These are phyloP conservation scores for Corynascus novoguineensis DNA, from an alignment of 495 filamentous ascomycete genomes.

Conservation along the genomic window DNA sequence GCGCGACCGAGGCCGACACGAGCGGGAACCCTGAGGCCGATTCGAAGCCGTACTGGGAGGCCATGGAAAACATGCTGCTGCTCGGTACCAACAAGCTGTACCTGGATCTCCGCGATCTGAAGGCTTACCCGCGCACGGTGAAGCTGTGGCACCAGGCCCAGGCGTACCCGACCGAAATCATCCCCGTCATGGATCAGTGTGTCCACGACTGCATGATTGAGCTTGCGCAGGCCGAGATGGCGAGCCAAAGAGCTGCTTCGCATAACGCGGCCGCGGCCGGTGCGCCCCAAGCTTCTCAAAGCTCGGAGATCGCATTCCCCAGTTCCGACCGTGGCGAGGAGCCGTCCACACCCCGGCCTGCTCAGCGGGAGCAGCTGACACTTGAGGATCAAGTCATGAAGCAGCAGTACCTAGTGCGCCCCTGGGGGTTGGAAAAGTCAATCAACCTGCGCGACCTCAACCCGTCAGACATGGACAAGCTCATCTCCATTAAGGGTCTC, in stretches of 20 bases:
- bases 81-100: slow-evolving; percentile 79
- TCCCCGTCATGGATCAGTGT: slow-evolving; percentile 91
- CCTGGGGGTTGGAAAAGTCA: slow-evolving; percentile 78
- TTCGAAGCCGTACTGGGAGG: slow-evolving; percentile 72
- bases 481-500: slow-evolving; percentile 91
- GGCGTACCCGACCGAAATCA: slow-evolving; percentile 88
- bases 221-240: slow-evolving; percentile 75
- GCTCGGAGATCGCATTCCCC: slow-evolving; percentile 68
- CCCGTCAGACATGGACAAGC: slow-evolving; percentile 91
- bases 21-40: slow-evolving; percentile 55
- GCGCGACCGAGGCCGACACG: slow-evolving; percentile 71
- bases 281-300: slow-evolving; percentile 38
- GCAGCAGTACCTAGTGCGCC: slow-evolving; percentile 77
- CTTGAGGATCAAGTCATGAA: slow-evolving; percentile 58
- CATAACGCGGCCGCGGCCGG: slow-evolving; percentile 45
- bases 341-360: slow-evolving; percentile 32
- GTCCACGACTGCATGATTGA: slow-evolving; percentile 93
- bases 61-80: slow-evolving; percentile 83
- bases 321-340: slow-evolving; percentile 64
- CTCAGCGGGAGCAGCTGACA: slow-evolving; percentile 30
- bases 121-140: slow-evolving; percentile 82
- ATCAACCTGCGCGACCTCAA: slow-evolving; percentile 95
- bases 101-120: slow-evolving; percentile 82
- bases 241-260: slow-evolving; percentile 54
- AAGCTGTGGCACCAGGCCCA: slow-evolving; percentile 95